Evolutionary conservation across 306 rosid genomes (phyloP).

Genomic region (Quercus alba): DNA sequence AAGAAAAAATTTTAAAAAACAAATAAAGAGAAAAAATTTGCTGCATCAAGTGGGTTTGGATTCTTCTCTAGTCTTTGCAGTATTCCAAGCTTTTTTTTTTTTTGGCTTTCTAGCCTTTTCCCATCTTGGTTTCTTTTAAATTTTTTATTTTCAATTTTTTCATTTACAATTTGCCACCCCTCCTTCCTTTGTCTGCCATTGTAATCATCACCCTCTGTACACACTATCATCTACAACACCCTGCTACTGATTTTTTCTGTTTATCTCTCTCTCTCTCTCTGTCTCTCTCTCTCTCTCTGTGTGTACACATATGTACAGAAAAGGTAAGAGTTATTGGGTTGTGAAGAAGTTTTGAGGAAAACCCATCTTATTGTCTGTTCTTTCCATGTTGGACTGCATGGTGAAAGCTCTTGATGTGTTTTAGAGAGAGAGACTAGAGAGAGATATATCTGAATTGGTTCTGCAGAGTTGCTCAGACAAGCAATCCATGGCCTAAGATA

Average conservation of each 20-base stretch:
- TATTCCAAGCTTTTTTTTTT: conserved; percentile 20
- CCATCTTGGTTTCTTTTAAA: neutral
- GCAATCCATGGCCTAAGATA: conserved; percentile 59
- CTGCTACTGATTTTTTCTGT: conserved; percentile 13
- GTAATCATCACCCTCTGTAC: conserved; percentile 45
- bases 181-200: conserved; percentile 30
- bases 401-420: conserved; percentile 20
- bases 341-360: conserved; percentile 25
- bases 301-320: conserved; percentile 24
- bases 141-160: neutral
- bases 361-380: conserved; percentile 32
- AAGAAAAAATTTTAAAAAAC: neutral
- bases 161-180: conserved; percentile 31
- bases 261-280: conserved; percentile 6
- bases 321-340: conserved; percentile 25
- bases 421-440: conserved; percentile 16
- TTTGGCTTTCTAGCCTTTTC: conserved; percentile 26
- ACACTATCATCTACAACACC: conserved; percentile 24
- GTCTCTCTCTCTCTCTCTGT: conserved; percentile 26
- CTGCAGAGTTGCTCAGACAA: conserved; percentile 53
- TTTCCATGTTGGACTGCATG: conserved; percentile 39
- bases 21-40: neutral
- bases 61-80: conserved; percentile 35
- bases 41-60: conserved; percentile 36
- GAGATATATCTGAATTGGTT: conserved; percentile 26